Base-by-base conservation (phyloP, 2,329 filamentous ascomycete species). In the Ceratocystis eucalypticola region DNA sequence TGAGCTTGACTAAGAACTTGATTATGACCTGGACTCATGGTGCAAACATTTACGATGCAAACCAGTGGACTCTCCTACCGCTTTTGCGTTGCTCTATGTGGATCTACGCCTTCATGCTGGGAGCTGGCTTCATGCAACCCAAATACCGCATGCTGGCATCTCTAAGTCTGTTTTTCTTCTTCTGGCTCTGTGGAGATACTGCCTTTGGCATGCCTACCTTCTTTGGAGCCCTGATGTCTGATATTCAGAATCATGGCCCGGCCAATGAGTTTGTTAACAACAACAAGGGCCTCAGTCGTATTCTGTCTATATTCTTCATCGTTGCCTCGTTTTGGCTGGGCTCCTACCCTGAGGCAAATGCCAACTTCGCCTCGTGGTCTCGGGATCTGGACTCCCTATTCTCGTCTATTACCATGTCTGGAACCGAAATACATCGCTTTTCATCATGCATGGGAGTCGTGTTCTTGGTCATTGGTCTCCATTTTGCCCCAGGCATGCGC, bases 171-270 rank as follows among this genome's bases (percentile, higher is more conserved):
- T 82, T 78, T n/a, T 82, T 80, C 70, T 80, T 77, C 69, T 81
- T 76, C 72, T 76, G 77, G 67, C 73, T 70, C 22, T 74, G 74
- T 28, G 69, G 69, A 6, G 73, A 75, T 46, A 69, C 76, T 37
- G 74, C 74, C 45, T 82, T 82, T 68, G 80, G 80, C 62, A 80
- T 82, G 74, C 84, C 84, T 72, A 82, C 85, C 71, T 82, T 84
- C 73, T 81, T 80, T 67, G 84, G 84, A 68, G 83, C 83, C 70
- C 82, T 86, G 71, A 76, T 87, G 37, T 80, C 82, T 41, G 84
- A 87, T 70, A 71, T 86, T 46, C 80, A 83, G 68, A 80, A 82
- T 71, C 74, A 79, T 69, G 76, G 77, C 53, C 74, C 77, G 1
- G 78, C 80, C 69, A 77, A 76, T 62, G 77, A 81, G 22, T 80